phyloP scores from a whole-genome alignment of 129 eudicot genomes.

The Rutidosis leptorrhynchoides region DNA sequence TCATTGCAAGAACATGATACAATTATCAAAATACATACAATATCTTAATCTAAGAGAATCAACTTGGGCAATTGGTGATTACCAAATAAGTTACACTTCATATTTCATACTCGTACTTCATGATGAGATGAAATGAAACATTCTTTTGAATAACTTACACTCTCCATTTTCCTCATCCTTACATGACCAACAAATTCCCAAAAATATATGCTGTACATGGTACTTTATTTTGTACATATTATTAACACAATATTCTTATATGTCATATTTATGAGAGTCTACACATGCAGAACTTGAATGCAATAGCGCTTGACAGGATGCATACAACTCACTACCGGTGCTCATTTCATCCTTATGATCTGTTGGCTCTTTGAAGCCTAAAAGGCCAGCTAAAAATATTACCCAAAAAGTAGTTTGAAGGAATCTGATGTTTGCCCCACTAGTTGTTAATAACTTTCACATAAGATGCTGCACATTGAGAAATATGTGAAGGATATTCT shows the following conservation, averaged over 20 bases:
- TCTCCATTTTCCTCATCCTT: conserved; percentile 29
- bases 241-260: background rate
- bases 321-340: conserved; percentile 1
- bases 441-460: background rate
- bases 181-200: conserved; percentile 11
- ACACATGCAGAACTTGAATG: background rate
- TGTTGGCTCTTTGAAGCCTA: conserved; percentile 24
- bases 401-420: background rate
- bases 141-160: background rate
- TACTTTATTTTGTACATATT: background rate
- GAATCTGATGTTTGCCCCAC: conserved; percentile 1
- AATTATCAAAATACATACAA: background rate
- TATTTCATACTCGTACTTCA: too few species aligned
- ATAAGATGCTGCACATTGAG: background rate
- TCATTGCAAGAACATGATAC: background rate
- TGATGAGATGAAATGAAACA: background rate
- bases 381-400: conserved; percentile 20
- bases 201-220: conserved; percentile 15
- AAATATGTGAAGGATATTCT: conserved; percentile 26
- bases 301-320: conserved; percentile 22
- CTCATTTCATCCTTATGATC: conserved; percentile 8
- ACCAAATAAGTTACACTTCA: background rate
- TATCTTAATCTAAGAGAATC: background rate
- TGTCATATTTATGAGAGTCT: background rate
- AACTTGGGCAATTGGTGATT: background rate